phyloP scores from a whole-genome alignment of 1,284 basidiomycete genomes.

The Wallemia hederae region DNA sequence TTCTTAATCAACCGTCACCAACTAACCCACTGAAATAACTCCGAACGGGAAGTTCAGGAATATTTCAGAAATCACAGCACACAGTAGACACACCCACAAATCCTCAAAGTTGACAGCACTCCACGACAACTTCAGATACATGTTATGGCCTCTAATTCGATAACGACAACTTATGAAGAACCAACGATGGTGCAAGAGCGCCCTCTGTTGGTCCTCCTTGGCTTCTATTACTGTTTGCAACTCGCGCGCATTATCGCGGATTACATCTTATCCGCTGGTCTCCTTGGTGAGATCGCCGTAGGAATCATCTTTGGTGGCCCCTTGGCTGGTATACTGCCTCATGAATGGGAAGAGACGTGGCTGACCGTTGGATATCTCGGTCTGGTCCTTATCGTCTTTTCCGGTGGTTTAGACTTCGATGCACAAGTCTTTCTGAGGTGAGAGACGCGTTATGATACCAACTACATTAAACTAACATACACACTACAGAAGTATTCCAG shows the following conservation, averaged over 20 bases:
- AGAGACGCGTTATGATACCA: not conserved
- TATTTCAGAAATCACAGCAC: not conserved
- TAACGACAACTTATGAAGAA: conserved; percentile 1
- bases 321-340: conserved; percentile 19
- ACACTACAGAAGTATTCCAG: not conserved
- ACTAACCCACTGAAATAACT: not conserved
- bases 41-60: not conserved
- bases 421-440: not conserved
- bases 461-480: not conserved
- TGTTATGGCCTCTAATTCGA: not conserved
- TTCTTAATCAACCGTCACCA: not conserved
- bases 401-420: conserved; percentile 14
- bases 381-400: conserved; percentile 25
- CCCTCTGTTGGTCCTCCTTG: conserved; percentile 13
- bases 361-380: conserved; percentile 24
- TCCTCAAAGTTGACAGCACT: not conserved
- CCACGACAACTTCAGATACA: not conserved
- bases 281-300: conserved; percentile 21
- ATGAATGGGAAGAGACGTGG: conserved; percentile 19
- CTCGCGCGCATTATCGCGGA: conserved; percentile 11
- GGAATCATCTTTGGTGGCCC: conserved; percentile 24
- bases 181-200: not conserved
- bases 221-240: conserved; percentile 18
- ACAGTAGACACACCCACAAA: not conserved
- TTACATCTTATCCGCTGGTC: conserved; percentile 10